Percentiles rank a stretch among this genome's conserved stretches.
Evolutionary conservation across 1,284 basidiomycete genomes (phyloP).

Genomic region (Somion occarium): DNA sequence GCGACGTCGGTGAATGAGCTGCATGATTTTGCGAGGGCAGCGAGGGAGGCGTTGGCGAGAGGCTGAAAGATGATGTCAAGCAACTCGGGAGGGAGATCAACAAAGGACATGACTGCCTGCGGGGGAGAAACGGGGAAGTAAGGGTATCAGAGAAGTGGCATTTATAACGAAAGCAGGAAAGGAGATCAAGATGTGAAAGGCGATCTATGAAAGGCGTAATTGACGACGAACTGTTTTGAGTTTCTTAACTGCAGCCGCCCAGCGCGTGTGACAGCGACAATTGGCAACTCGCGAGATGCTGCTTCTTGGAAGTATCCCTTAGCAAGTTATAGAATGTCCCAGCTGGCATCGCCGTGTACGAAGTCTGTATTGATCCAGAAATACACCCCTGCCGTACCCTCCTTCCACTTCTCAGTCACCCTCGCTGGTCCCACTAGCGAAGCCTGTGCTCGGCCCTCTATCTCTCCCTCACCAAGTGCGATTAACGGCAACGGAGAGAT

Average conservation of each 20-base stretch:
- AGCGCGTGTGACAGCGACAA: no score
- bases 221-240: no score
- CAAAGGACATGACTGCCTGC: constrained; percentile 28
- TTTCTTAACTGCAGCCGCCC: no score
- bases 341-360: no score
- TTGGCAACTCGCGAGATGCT: no score
- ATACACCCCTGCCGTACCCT: no score
- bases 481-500: background rate
- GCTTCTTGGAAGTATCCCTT: no score
- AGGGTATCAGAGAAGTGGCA: background rate
- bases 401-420: background rate
- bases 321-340: no score
- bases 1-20: constrained; percentile 41
- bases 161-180: constrained; percentile 1
- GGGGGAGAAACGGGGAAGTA: constrained; percentile 7
- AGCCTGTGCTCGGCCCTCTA: no score
- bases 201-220: background rate
- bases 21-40: constrained; percentile 38
- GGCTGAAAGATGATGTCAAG: constrained; percentile 27
- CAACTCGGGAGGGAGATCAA: constrained; percentile 29
- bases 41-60: constrained; percentile 25
- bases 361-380: background rate
- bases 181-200: constrained; percentile 2
- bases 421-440: background rate
- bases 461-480: background rate